Percentiles rank a stretch among this genome's conserved stretches.
Evolutionary conservation across 805 yeast species (phyloP).

Genomic region (Yarrowia sp.): DNA sequence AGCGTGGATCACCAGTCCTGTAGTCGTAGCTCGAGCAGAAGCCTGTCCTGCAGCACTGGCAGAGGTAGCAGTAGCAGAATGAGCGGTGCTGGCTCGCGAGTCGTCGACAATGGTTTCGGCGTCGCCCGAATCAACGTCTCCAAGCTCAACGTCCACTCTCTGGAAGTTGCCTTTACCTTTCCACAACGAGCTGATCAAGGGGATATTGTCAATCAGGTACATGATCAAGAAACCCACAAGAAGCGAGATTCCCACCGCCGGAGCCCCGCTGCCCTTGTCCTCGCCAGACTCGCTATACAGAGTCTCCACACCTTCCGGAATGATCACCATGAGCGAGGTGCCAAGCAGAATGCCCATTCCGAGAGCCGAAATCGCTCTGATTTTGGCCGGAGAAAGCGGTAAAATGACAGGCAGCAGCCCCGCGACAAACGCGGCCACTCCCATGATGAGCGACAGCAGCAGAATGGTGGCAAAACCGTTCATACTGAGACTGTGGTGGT

Average conservation of each 20-base stretch:
- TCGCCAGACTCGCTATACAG: constrained; percentile 46
- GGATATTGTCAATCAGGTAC: constrained; percentile 58
- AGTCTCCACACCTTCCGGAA: constrained; percentile 70
- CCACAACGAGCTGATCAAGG: constrained; percentile 12
- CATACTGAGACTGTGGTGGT: constrained; percentile 7
- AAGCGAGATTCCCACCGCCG: constrained; percentile 57
- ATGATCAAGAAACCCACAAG: constrained; percentile 62
- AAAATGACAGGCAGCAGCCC: constrained; percentile 44
- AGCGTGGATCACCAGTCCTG: constrained; percentile 72
- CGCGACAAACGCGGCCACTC: constrained; percentile 44
- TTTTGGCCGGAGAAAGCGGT: constrained; percentile 41
- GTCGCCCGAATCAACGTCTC: not conserved
- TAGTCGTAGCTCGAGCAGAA: constrained; percentile 50
- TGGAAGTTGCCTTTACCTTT: not conserved
- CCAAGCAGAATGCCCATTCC: constrained; percentile 69
- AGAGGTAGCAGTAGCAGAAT: not conserved
- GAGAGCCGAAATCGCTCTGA: constrained; percentile 56
- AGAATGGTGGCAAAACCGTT: constrained; percentile 34
- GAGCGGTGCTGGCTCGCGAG: not conserved
- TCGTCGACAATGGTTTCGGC: constrained; percentile 8
- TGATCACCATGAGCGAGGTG: constrained; percentile 62
- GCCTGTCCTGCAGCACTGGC: not conserved
- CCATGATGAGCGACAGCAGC: constrained; percentile 43
- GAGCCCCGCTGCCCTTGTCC: constrained; percentile 8
- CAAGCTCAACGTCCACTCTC: constrained; percentile 27